These are phyloP conservation scores for Trichosporon sp. DNA, from an alignment of 1,284 basidiomycete genomes.

Conservation along the genomic window DNA sequence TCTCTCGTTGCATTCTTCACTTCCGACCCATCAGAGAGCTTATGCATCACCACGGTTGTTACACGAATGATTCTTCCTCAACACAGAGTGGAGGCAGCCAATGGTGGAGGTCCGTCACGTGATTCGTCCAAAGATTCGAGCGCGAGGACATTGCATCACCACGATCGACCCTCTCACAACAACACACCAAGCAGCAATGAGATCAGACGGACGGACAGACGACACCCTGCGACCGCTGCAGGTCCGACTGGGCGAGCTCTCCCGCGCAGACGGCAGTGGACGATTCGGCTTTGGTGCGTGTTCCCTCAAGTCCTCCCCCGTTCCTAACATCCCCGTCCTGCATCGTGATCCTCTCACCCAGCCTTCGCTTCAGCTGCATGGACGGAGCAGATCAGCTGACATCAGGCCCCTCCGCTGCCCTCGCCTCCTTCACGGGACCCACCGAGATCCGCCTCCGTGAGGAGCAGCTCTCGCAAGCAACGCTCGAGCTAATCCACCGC, in stretches of 20 bases:
- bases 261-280: constrained; percentile 55
- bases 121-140: neutral
- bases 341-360: too few relatives aligned
- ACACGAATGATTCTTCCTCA: too few relatives aligned
- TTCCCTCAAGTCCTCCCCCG: neutral
- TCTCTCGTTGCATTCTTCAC: too few relatives aligned
- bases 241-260: constrained; percentile 36
- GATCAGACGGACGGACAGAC: constrained; percentile 28
- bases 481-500: constrained; percentile 60
- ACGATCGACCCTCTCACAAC: neutral
- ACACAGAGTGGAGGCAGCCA: neutral
- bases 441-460: constrained; percentile 61
- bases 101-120: neutral
- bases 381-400: neutral
- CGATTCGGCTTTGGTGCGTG: constrained; percentile 53
- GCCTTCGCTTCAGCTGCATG: too few relatives aligned
- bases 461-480: constrained; percentile 60
- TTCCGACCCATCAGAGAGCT: too few relatives aligned
- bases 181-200: constrained; percentile 26
- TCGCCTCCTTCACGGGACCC: constrained; percentile 60
- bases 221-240: constrained; percentile 25
- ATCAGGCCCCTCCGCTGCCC: constrained; percentile 53
- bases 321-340: neutral
- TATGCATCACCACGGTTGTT: neutral
- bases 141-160: neutral